phyloP scores from a whole-genome alignment of 306 rosid genomes.

The Cicer bijugum region DNA sequence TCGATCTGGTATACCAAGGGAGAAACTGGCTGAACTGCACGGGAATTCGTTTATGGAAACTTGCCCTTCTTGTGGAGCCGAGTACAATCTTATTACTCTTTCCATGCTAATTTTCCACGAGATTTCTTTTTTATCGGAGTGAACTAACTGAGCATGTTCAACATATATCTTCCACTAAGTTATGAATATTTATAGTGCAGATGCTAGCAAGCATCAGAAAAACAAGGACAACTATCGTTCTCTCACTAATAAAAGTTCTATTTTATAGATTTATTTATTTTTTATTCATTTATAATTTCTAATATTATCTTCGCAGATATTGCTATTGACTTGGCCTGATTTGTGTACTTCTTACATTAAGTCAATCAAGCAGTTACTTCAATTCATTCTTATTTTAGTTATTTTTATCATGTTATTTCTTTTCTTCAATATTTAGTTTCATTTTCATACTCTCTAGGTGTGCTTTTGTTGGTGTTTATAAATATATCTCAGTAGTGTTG shows the following conservation, averaged over 20 bases:
- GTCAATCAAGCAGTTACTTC: slow-evolving; percentile 24
- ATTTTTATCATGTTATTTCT: background rate
- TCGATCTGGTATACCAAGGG: slow-evolving; percentile 97
- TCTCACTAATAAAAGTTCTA: slow-evolving; percentile 32
- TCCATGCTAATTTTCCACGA: slow-evolving; percentile 11
- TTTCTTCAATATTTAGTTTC: slow-evolving; percentile 29
- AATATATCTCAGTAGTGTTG: background rate
- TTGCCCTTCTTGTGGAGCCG: slow-evolving; percentile 87
- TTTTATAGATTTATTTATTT: slow-evolving; percentile 11
- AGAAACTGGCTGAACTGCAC: slow-evolving; percentile 91
- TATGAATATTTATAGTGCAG: slow-evolving; percentile 13
- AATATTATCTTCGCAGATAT: slow-evolving; percentile 15
- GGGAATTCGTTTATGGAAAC: slow-evolving; percentile 98
- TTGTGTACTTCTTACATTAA: slow-evolving; percentile 33
- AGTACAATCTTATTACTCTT: slow-evolving; percentile 63
- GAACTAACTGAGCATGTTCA: slow-evolving; percentile 21
- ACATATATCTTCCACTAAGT: slow-evolving; percentile 29
- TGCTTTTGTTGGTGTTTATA: slow-evolving; percentile 26
- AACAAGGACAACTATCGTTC: slow-evolving; percentile 15
- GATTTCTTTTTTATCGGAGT: background rate
- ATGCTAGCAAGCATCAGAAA: slow-evolving; percentile 34
- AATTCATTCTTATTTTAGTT: slow-evolving; percentile 14
- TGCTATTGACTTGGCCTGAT: slow-evolving; percentile 19
- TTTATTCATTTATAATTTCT: background rate
- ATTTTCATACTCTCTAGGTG: slow-evolving; percentile 12